A percentile compares a stretch with the other conserved stretches of the same genome.
phyloP scores from a whole-genome alignment of 2,329 filamentous ascomycete species.

The Monilinia polystroma region DNA sequence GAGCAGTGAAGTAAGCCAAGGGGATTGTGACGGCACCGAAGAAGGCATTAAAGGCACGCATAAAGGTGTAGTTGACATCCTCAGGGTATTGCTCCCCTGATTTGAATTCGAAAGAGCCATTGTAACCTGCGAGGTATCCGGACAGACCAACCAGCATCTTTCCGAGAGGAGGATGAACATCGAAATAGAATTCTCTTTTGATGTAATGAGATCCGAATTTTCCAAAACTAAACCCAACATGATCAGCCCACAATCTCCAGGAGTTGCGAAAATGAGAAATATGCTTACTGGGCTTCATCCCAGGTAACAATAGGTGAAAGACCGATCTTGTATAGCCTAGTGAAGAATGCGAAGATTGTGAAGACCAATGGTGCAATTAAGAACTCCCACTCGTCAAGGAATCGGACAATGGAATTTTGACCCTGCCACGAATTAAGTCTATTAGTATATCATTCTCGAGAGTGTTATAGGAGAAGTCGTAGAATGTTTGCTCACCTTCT shows the following conservation, averaged over 20 bases:
- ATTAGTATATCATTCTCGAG: constrained; percentile 32
- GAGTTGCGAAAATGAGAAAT: constrained; percentile 40
- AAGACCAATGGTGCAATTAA: constrained; percentile 61
- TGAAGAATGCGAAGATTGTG: constrained; percentile 62
- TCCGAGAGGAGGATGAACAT: constrained; percentile 89
- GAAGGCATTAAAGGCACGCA: constrained; percentile 95
- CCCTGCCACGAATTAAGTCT: constrained; percentile 36
- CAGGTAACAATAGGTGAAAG: constrained; percentile 71
- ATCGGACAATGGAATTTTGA: constrained; percentile 58
- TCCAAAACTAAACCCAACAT: constrained; percentile 62
- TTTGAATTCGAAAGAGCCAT: constrained; percentile 99
- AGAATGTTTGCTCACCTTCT: constrained; percentile 49
- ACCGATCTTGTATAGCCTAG: constrained; percentile 68
- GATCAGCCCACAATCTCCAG: constrained; percentile 23
- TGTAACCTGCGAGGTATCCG: constrained; percentile 94
- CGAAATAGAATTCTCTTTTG: constrained; percentile 99
- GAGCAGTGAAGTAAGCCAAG: constrained; percentile 91
- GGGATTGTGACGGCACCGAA: constrained; percentile 93
- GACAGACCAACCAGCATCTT: constrained; percentile 98
- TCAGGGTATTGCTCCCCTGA: constrained; percentile 93
- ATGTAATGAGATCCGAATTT: constrained; percentile 99
- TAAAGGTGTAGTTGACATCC: constrained; percentile 95
- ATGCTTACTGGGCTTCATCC: constrained; percentile 71
- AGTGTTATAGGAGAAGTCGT: not conserved
- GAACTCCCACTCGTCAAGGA: constrained; percentile 63